Evolutionary conservation across 805 yeast genomes (phyloP), one percentile per base, ranked within the genome.

Genomic region (Dipodascopsis uninucleata): DNA sequence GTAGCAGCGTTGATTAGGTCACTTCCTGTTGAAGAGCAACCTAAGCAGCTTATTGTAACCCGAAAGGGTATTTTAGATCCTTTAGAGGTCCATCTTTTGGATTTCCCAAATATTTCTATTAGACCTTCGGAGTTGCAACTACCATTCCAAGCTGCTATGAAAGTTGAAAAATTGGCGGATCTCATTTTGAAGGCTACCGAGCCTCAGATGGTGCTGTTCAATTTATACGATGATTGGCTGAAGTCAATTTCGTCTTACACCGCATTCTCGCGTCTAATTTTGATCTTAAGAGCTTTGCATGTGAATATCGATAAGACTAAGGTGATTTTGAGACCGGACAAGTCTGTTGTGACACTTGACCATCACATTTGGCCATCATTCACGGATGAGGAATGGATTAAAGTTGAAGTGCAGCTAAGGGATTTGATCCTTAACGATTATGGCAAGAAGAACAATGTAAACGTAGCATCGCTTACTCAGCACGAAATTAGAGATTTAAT

Each of bases 331-430:
- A 71, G 84, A 7, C 89, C 95, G 1, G 94, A 86, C 56, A 71
- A 80, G 32, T 74, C 81, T 0, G 75, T 85, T 2, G 66, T 73
- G 3, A 83, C 93, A 0, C 75, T 80, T 57, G 81, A 77, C 28
- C 84, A 89, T 60, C 96, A 88, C 62, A 66, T 93, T 29, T 93
- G 99, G 99, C 99, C 99, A 2, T 71, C 93, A 1, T 79, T 88
- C 45, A 68, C 78, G 3, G 85, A 82, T 51, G 95, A 87, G 16
- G 95, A 87, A 65, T 93, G 99, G 99, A 77, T 84, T 38, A 81
- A 79, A 33, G 85, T 89, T 24, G 99, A 93, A 64, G 72, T 85
- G 2, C 85, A 85, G 63, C 67, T 93, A 55, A 81, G 96, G 51
- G 97, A 93, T 61, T 67, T 93, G 63, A 87, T 93, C 48, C 70